Base-by-base conservation (phyloP, 192 early-diverging fungal species). In the Gamsiella multidivaricata region DNA sequence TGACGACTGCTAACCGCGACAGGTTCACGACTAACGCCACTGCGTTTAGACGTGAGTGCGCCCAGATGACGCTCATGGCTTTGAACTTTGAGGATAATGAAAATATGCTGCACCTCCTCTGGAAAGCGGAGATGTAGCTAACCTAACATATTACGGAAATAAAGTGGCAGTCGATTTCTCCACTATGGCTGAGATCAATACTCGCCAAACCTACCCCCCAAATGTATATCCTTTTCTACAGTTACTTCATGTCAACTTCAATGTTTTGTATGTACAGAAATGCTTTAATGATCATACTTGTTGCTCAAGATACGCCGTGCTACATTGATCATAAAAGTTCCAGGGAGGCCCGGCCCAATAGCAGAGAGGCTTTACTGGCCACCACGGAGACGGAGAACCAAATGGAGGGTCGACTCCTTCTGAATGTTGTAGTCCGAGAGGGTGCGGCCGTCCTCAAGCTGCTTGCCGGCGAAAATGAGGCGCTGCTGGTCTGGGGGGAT, bases 401-500 rank as follows among this genome's bases (percentile, higher is more conserved):
- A 69, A 54, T 94, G 91, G 11, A 91, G 86, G 5, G 91, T 94
- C 22, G 92, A 93, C 81, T 93, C 92, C 87, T 93, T 92, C 80
- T 93, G 92, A 80, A 92, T 92, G 83, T 93, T 92, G 85, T 93
- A 92, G 79, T 93, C 92, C 9, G 83, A 85, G 2, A 93, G 82
- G 1, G 83, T 80, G 51, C 92, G 89, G 52, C 90, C 92, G 69
- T 94, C 92, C 63, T 94, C 91, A 20, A 94, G 82, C 82, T 94
- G 92, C 84, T 94, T 93, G 53, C 92, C 92, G 34, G 92, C 92
- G 45, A 93, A 93, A 55, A 93, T 92, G 18, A 93, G 86, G 53
- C 92, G 89, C 75, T 92, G 92, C 81, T 93, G 92, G 70, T 93
- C 91, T 50, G 91, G 91, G 26, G 91, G 92, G 55, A 93, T 93